Conservation (phyloP, 768 basidiomycete species). For the Pisolithus sp. region DNA sequence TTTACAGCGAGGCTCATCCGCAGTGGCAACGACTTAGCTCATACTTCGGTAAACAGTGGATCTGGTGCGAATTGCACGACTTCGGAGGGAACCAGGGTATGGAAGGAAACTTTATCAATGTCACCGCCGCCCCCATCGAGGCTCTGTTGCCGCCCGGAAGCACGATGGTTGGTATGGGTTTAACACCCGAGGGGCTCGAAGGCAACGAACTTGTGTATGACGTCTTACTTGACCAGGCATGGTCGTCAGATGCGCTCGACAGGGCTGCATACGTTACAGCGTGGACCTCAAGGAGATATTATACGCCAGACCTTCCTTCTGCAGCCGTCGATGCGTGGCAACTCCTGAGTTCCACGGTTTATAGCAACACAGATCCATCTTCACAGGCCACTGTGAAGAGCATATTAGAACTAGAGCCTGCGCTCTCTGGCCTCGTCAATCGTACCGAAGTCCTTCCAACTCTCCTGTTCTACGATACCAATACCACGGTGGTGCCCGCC, state of each 20-base stretch:
- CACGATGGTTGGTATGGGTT: no score
- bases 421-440: constrained; percentile 28
- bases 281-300: no score
- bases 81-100: constrained; percentile 35
- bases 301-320: neutral
- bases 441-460: constrained; percentile 29
- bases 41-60: constrained; percentile 36
- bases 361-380: constrained; percentile 29
- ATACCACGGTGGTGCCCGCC: constrained; percentile 58
- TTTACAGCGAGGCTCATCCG: constrained; percentile 34
- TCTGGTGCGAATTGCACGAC: constrained; percentile 38
- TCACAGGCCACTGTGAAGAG: constrained; percentile 32
- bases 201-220: no score
- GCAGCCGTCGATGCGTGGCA: constrained; percentile 30
- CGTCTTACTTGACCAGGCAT: no score
- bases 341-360: constrained; percentile 32
- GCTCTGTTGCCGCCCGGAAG: no score
- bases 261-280: no score
- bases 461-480: constrained; percentile 34
- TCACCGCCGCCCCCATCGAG: constrained; percentile 13
- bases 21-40: constrained; percentile 36
- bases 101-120: constrained; percentile 31
- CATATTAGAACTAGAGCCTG: constrained; percentile 32
- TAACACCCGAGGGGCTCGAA: no score
- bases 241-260: no score